Conservation (phyloP, 257 asterid species). For the Coffea canephora region DNA sequence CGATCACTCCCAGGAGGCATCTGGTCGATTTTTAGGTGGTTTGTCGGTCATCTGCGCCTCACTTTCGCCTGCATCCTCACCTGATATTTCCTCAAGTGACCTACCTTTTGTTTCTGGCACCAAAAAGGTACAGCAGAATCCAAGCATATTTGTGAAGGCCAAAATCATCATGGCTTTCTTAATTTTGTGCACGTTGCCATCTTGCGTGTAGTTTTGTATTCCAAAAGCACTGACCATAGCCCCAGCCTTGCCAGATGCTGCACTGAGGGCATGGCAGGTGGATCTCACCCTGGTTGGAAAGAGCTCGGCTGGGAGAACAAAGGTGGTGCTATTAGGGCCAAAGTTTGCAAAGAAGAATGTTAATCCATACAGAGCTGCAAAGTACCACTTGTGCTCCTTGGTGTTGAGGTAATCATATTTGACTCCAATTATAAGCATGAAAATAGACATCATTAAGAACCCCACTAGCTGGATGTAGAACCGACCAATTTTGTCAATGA, state of each 20-base stretch:
- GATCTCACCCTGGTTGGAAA: constrained; percentile 33
- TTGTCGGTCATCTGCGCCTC: constrained; percentile 15
- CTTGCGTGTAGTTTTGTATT: constrained; percentile 27
- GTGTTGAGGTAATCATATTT: constrained; percentile 17
- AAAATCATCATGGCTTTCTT: constrained; percentile 25
- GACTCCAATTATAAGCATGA: constrained; percentile 29
- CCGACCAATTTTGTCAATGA: constrained; percentile 31
- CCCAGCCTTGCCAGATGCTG: constrained; percentile 33
- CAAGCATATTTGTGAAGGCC: constrained; percentile 33
- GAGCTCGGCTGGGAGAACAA: constrained; percentile 35
- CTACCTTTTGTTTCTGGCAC: constrained; percentile 32
- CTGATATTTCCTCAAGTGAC: constrained; percentile 33
- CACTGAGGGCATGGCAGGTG: constrained; percentile 31
- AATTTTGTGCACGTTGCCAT: constrained; percentile 12
- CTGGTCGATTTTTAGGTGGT: constrained; percentile 11
- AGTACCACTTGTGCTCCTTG: constrained; percentile 13
- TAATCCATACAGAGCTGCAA: constrained; percentile 26
- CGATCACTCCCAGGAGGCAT: constrained; percentile 18
- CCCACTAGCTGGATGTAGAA: constrained; percentile 31
- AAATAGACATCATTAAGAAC: constrained; percentile 32
- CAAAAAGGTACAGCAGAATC: constrained; percentile 31
- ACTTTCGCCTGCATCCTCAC: constrained; percentile 20
- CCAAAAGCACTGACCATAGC: constrained; percentile 34
- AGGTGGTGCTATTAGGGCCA: constrained; percentile 32
- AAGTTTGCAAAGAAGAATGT: constrained; percentile 35